phyloP scores from a whole-genome alignment of 805 yeast species.

The Metschnikowia picachoensis region DNA sequence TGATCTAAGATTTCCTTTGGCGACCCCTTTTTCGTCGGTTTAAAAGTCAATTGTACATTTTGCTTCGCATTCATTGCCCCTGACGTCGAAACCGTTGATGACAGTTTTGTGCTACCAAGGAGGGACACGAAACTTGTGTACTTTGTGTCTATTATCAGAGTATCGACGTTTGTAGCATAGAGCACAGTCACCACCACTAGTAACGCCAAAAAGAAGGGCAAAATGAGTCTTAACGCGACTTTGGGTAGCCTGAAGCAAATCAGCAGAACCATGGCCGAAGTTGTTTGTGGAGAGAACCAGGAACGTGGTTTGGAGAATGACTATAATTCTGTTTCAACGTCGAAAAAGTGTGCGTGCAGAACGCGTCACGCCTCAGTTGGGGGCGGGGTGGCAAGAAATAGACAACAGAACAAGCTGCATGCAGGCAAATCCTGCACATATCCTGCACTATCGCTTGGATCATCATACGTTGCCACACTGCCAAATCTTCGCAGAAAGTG shows the following conservation, averaged over 20 bases:
- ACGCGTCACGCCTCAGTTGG: no score
- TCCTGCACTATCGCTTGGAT: no score
- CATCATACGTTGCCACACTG: no score
- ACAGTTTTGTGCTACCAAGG: background rate
- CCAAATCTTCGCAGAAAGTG: no score
- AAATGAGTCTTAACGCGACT: conserved; percentile 2
- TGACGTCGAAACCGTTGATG: background rate
- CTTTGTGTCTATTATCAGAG: conserved; percentile 5
- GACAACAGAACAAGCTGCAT: no score
- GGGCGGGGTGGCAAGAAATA: no score
- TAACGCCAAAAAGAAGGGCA: conserved; percentile 6
- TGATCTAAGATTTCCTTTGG: conserved; percentile 30
- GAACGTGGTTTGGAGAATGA: background rate
- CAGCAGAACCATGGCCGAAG: conserved; percentile 18
- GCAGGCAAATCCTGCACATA: no score
- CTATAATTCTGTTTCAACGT: background rate
- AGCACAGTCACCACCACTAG: conserved; percentile 2
- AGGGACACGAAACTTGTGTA: conserved; percentile 7
- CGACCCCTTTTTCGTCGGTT: conserved; percentile 28
- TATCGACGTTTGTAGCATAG: conserved; percentile 8
- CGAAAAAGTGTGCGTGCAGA: no score
- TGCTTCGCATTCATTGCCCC: conserved; percentile 18
- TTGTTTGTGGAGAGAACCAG: background rate
- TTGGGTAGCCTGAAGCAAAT: conserved; percentile 11
- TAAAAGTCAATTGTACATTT: conserved; percentile 33